Conservation (phyloP, 257 asterid species). For the Nicotiana paniculata region DNA sequence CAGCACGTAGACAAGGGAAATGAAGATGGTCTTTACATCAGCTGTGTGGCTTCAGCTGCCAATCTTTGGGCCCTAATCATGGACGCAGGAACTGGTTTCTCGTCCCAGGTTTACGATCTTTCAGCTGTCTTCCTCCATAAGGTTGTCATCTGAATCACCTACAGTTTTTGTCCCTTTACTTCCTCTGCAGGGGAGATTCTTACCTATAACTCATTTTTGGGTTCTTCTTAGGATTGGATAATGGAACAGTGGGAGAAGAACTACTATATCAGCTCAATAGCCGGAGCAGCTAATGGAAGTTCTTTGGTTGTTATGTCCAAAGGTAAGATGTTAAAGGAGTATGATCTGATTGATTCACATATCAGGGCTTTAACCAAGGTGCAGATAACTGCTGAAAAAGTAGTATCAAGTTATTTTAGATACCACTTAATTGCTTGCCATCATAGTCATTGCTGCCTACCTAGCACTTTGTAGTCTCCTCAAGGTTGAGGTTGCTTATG, state of each 20-base stretch:
- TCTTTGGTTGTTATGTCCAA: constrained; percentile 92
- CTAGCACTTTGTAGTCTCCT: too few relatives aligned
- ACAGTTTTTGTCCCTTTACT: neutral
- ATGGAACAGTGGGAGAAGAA: constrained; percentile 99
- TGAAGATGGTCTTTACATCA: constrained; percentile 86
- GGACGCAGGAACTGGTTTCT: constrained; percentile 97
- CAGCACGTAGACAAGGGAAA: constrained; percentile 92
- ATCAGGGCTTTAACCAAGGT: neutral
- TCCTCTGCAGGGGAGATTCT: neutral
- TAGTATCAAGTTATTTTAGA: neutral
- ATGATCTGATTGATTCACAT: neutral
- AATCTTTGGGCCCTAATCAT: constrained; percentile 97
- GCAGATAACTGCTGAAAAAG: neutral
- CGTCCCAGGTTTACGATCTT: constrained; percentile 87
- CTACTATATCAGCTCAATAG: constrained; percentile 89
- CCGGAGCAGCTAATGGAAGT: constrained; percentile 91
- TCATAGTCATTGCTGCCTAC: too few relatives aligned
- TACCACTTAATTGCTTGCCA: too few relatives aligned
- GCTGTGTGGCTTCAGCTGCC: constrained; percentile 89
- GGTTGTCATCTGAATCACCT: constrained; percentile 33
- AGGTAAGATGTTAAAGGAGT: constrained; percentile 42
- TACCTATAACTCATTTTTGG: neutral
- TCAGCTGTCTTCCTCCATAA: constrained; percentile 85
- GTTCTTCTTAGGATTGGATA: constrained; percentile 76
- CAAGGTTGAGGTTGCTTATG: too few relatives aligned